Evolutionary conservation across 345 rosid species (phyloP).

Genomic region (Barbarea vulgaris): DNA sequence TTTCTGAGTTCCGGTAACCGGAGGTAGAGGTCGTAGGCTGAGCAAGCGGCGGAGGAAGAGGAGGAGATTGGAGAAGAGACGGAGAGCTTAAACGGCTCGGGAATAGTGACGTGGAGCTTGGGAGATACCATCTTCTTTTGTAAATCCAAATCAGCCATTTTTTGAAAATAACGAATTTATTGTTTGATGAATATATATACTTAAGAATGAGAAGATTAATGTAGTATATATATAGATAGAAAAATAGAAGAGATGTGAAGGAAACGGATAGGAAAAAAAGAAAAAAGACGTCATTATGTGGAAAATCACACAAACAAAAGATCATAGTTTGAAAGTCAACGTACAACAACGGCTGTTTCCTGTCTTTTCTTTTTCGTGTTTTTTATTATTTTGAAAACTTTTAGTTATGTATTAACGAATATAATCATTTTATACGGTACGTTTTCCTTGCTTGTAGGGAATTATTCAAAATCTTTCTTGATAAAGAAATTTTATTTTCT

Average conservation of each 20-base stretch:
- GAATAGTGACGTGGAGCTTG: conserved; percentile 56
- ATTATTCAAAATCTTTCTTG: conserved; percentile 20
- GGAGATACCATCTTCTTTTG: conserved; percentile 57
- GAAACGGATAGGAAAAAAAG: conserved; percentile 30
- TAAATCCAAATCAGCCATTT: conserved; percentile 74
- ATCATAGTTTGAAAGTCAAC: conserved; percentile 36
- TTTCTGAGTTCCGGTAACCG: conserved; percentile 68
- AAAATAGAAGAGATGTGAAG: neutral
- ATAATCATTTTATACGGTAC: conserved; percentile 13
- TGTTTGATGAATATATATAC: neutral
- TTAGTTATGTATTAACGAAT: conserved; percentile 9
- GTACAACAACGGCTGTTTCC: conserved; percentile 39
- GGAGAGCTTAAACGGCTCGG: conserved; percentile 22
- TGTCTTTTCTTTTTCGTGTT: neutral
- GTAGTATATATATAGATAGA: neutral
- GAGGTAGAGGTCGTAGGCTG: conserved; percentile 76
- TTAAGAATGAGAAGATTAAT: neutral
- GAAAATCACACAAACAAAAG: conserved; percentile 22
- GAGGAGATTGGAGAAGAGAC: conserved; percentile 45
- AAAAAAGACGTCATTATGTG: conserved; percentile 8
- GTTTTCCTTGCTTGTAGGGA: neutral
- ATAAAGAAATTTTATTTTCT: neutral
- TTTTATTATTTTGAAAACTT: neutral
- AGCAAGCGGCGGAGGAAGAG: conserved; percentile 53
- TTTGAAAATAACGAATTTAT: neutral